Conservation (phyloP, 1,284 basidiomycete genomes). For the Irpex lacteus region DNA sequence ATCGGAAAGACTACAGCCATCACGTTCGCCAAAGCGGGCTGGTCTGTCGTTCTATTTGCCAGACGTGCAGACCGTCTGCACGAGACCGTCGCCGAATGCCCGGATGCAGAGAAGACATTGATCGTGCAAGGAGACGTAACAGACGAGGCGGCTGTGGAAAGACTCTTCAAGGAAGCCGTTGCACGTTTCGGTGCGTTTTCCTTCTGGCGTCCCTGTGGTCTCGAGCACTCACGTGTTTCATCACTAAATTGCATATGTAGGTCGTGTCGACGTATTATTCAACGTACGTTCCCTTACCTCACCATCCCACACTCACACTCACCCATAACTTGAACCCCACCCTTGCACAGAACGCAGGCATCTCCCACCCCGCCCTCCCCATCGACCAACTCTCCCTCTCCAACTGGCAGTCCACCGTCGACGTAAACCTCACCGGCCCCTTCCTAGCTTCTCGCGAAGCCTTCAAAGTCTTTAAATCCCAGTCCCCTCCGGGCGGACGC, state of each 20-base stretch:
- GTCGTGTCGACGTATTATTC: conserved; percentile 74
- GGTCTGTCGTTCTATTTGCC: conserved; percentile 45
- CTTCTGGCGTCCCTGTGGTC: background rate
- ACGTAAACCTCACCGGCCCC: conserved; percentile 69
- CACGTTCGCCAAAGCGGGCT: conserved; percentile 45
- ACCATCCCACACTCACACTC: too few species aligned
- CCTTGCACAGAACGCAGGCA: conserved; percentile 60
- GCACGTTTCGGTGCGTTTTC: conserved; percentile 52
- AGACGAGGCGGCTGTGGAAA: conserved; percentile 54
- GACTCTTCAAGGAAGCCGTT: conserved; percentile 56
- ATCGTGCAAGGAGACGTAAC: conserved; percentile 62
- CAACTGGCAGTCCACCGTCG: conserved; percentile 61
- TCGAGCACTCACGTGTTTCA: background rate
- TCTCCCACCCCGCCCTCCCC: conserved; percentile 43
- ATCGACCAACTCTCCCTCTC: conserved; percentile 66
- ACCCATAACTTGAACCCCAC: background rate
- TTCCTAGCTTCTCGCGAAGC: conserved; percentile 82
- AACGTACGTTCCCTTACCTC: conserved; percentile 48
- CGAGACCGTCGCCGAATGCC: conserved; percentile 52
- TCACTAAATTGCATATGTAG: conserved; percentile 29
- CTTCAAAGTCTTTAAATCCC: conserved; percentile 68
- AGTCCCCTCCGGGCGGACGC: conserved; percentile 69
- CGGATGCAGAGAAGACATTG: conserved; percentile 33
- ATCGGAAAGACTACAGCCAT: conserved; percentile 50
- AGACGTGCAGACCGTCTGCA: conserved; percentile 56